These are phyloP conservation scores for Apiotrichum domesticum DNA, from an alignment of 1,284 basidiomycete genomes.

Conservation along the genomic window DNA sequence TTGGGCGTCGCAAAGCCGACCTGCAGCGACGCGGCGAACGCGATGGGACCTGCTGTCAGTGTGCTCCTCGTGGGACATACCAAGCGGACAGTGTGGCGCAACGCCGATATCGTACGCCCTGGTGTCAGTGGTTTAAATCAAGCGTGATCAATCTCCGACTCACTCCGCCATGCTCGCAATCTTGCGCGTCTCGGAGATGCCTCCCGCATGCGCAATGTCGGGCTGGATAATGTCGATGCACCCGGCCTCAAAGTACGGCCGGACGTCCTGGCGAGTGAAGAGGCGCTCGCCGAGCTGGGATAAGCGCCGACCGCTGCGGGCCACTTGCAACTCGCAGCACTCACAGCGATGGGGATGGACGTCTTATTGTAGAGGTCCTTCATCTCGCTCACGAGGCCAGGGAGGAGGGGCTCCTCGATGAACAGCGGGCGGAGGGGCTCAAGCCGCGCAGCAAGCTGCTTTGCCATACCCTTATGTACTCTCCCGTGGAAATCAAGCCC, in stretches of 20 bases:
- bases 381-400: slow-evolving; percentile 48
- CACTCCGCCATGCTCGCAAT: slow-evolving; percentile 63
- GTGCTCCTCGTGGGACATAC: background rate
- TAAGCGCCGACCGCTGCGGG: background rate
- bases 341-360: slow-evolving; percentile 48
- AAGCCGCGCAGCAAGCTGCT: slow-evolving; percentile 62
- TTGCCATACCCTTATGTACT: slow-evolving; percentile 69
- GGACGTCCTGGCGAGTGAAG: slow-evolving; percentile 62
- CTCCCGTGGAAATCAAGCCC: slow-evolving; percentile 52
- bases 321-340: slow-evolving; percentile 40
- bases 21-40: slow-evolving; percentile 57
- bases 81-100: slow-evolving; percentile 48
- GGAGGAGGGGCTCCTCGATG: slow-evolving; percentile 68
- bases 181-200: slow-evolving; percentile 65
- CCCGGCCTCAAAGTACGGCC: slow-evolving; percentile 60
- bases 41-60: slow-evolving; percentile 54
- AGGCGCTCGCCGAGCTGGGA: slow-evolving; percentile 61
- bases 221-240: slow-evolving; percentile 67
- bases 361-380: slow-evolving; percentile 50
- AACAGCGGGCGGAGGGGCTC: slow-evolving; percentile 64
- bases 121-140: slow-evolving; percentile 5
- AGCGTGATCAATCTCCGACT: slow-evolving; percentile 52
- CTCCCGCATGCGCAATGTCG: slow-evolving; percentile 56
- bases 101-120: slow-evolving; percentile 48
- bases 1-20: slow-evolving; percentile 47